Evolutionary conservation across 176 grass and related monocot species (phyloP).

Genomic region (Aegilops speltoides): DNA sequence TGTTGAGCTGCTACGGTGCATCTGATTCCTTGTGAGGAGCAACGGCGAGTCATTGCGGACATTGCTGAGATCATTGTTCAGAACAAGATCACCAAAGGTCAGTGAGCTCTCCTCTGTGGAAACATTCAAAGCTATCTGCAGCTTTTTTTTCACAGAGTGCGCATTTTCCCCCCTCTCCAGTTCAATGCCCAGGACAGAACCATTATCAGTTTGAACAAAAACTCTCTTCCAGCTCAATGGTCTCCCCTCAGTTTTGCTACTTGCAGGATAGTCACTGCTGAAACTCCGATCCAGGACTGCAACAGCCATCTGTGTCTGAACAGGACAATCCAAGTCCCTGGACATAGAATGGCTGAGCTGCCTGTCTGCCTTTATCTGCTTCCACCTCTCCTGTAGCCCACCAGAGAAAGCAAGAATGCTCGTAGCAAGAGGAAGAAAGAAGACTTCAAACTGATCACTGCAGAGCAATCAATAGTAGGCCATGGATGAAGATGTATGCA

Average conservation of each 20-base stretch:
- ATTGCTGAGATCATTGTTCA: slow-evolving; percentile 86
- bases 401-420: slow-evolving; percentile 30
- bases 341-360: slow-evolving; percentile 52
- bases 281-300: slow-evolving; percentile 57
- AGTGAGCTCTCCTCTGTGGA: slow-evolving; percentile 89
- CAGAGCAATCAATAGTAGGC: slow-evolving; percentile 4
- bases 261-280: slow-evolving; percentile 67
- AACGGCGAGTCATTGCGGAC: slow-evolving; percentile 83
- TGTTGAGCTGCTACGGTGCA: slow-evolving; percentile 84
- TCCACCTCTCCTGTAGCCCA: slow-evolving; percentile 38
- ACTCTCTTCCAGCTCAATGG: slow-evolving; percentile 79
- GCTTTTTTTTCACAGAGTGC: slow-evolving; percentile 85
- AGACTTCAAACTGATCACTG: slow-evolving; percentile 16
- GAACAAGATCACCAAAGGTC: slow-evolving; percentile 77
- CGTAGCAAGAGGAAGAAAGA: slow-evolving; percentile 20
- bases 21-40: slow-evolving; percentile 74
- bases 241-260: slow-evolving; percentile 54
- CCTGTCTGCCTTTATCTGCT: slow-evolving; percentile 33
- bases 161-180: slow-evolving; percentile 88
- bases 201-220: slow-evolving; percentile 92
- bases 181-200: slow-evolving; percentile 82
- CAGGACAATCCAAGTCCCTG: slow-evolving; percentile 80
- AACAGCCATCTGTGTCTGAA: slow-evolving; percentile 96
- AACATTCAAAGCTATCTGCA: slow-evolving; percentile 79
- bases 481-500: slow-evolving; percentile 14